Conservation (phyloP, 1,139 yeast species). For the Magnusiomyces ingens region DNA sequence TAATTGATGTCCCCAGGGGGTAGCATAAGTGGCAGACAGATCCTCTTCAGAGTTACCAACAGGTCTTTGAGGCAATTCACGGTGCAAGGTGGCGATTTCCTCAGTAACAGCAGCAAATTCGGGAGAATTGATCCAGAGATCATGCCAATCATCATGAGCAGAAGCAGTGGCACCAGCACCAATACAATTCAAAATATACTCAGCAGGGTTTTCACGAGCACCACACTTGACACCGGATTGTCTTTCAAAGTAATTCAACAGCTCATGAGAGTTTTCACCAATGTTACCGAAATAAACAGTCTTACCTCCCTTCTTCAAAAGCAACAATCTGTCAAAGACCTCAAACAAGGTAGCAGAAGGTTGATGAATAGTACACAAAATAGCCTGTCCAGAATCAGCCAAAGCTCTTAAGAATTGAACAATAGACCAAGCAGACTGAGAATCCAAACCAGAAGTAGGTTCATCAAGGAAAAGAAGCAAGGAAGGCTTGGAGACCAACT, state of each 20-base stretch:
- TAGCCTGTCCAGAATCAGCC: conserved; percentile 51
- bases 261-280: conserved; percentile 45
- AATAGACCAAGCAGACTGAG: conserved; percentile 57
- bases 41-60: conserved; percentile 18
- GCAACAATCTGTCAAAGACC: conserved; percentile 45
- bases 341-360: conserved; percentile 52
- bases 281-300: conserved; percentile 65
- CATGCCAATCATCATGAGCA: conserved; percentile 39
- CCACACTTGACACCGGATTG: conserved; percentile 45
- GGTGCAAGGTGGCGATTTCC: conserved; percentile 35
- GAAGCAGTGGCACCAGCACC: conserved; percentile 65
- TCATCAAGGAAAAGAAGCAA: conserved; percentile 49
- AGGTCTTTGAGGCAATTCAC: conserved; percentile 26
- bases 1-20: conserved; percentile 34
- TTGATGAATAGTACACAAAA: conserved; percentile 52
- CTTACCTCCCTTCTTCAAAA: conserved; percentile 50
- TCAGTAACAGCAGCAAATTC: conserved; percentile 35
- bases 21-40: conserved; percentile 28
- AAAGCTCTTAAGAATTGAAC: conserved; percentile 45
- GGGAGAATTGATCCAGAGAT: conserved; percentile 38
- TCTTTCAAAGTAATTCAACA: conserved; percentile 51
- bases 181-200: conserved; percentile 55
- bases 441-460: conserved; percentile 55
- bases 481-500: conserved; percentile 50
- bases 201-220: conserved; percentile 55